phyloP scores from a whole-genome alignment of 192 early-diverging fungal genomes.

The Allomyces javanicus region DNA sequence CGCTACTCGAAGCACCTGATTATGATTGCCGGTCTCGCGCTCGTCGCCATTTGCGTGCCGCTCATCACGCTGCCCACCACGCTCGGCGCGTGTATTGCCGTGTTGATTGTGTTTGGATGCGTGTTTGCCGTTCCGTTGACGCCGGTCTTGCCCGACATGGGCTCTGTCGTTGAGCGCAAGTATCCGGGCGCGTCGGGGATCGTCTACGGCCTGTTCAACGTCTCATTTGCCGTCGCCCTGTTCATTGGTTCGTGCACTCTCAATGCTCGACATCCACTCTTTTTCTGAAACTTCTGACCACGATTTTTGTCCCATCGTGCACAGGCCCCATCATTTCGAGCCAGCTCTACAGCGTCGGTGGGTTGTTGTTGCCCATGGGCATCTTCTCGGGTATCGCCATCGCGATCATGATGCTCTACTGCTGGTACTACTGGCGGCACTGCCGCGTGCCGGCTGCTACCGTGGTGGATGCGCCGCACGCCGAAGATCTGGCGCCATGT shows the following conservation, averaged over 20 bases:
- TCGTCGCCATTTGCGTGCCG: neutral
- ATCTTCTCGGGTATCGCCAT: neutral
- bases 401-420: neutral
- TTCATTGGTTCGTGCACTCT: neutral
- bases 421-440: neutral
- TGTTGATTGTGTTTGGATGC: neutral
- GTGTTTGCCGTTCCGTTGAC: neutral
- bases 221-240: neutral
- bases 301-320: no score
- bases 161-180: neutral
- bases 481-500: no score
- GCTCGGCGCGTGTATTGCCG: neutral
- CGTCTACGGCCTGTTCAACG: neutral
- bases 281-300: no score
- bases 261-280: no score
- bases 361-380: neutral
- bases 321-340: neutral
- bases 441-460: no score
- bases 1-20: neutral
- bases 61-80: neutral
- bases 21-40: neutral
- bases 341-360: neutral
- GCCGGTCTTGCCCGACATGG: neutral
- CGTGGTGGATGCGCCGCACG: no score
- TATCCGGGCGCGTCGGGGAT: neutral